Conservation (phyloP, 306 rosid genomes). For the Calophaca sinica region DNA sequence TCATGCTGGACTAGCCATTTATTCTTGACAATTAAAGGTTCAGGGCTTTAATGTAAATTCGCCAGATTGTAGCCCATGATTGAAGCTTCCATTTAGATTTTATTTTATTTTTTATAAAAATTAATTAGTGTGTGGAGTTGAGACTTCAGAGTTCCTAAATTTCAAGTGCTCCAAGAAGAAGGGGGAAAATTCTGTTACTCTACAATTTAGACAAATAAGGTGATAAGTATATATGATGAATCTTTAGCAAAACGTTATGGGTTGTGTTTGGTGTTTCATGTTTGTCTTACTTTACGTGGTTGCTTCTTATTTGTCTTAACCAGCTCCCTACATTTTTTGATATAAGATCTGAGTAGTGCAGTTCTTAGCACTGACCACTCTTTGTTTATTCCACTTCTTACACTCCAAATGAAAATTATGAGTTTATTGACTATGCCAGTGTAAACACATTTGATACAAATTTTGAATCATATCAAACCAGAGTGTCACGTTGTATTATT, state of each 20-base stretch:
- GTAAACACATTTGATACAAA: no score
- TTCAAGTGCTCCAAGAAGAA: constrained; percentile 20
- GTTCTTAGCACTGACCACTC: no score
- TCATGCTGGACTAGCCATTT: constrained; percentile 31
- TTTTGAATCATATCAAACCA: no score
- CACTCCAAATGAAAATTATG: no score
- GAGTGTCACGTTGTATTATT: no score
- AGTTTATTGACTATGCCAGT: no score
- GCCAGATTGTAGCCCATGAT: background rate
- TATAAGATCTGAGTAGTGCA: no score
- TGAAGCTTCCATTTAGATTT: constrained; percentile 3
- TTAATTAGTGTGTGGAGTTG: background rate
- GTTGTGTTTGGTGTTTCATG: constrained; percentile 4
- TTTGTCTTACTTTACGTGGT: constrained; percentile 29
- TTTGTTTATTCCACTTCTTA: no score
- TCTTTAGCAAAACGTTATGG: background rate
- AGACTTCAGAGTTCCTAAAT: constrained; percentile 12
- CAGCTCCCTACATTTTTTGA: background rate
- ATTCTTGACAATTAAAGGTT: background rate
- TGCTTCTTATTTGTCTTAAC: constrained; percentile 13
- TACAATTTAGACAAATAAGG: constrained; percentile 7
- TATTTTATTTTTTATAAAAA: background rate
- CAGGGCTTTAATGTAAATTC: constrained; percentile 24
- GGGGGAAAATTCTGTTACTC: constrained; percentile 22
- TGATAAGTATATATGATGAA: constrained; percentile 21